Conservation (phyloP, 2,329 filamentous ascomycete genomes). For the Sporothrix brasiliensis region DNA sequence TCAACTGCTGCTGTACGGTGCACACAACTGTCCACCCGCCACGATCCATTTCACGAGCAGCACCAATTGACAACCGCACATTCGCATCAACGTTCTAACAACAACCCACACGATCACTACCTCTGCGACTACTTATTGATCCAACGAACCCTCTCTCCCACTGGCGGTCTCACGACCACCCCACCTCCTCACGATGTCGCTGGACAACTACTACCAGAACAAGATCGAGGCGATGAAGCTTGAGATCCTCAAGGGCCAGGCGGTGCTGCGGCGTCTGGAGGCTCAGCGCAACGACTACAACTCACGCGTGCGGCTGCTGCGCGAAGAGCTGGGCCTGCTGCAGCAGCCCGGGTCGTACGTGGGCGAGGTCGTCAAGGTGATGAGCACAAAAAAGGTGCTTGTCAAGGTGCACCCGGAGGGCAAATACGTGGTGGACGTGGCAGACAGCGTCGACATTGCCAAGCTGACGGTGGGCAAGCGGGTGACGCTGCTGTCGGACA, state of each 20-base stretch:
- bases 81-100: background rate
- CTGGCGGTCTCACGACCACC: slow-evolving; percentile 19
- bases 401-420: slow-evolving; percentile 99
- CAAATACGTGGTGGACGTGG: slow-evolving; percentile 98
- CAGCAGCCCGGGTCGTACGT: slow-evolving; percentile 98
- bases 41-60: background rate
- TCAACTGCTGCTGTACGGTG: background rate
- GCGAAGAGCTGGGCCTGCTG: slow-evolving; percentile 92
- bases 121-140: background rate
- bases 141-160: background rate
- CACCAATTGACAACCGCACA: background rate
- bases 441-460: slow-evolving; percentile 88
- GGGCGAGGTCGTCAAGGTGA: slow-evolving; percentile 99
- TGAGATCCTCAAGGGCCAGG: slow-evolving; percentile 98
- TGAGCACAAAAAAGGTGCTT: slow-evolving; percentile 98
- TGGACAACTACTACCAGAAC: slow-evolving; percentile 99
- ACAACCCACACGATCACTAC: background rate
- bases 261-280: slow-evolving; percentile 89
- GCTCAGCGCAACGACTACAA: slow-evolving; percentile 99
- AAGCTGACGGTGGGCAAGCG: slow-evolving; percentile 98
- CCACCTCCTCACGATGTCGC: slow-evolving; percentile 68
- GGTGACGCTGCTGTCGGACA: slow-evolving; percentile 93
- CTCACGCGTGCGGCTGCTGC: slow-evolving; percentile 88
- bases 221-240: slow-evolving; percentile 99
- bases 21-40: background rate